Conservation (phyloP, 148 eudicot genomes). For the Heliosperma pusillum region DNA sequence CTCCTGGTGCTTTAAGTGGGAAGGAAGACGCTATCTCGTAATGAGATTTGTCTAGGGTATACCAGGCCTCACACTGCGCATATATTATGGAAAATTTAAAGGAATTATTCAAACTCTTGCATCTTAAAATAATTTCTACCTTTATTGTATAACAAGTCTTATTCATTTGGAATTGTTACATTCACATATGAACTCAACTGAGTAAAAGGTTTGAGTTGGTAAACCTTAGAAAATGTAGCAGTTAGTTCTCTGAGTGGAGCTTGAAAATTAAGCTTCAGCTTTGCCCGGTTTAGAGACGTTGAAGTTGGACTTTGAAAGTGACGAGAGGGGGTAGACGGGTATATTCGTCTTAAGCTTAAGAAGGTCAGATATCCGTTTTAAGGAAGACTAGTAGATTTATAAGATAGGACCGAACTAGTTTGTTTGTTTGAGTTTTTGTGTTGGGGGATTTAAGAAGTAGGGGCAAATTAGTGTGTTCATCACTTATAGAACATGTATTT, state of each 20-base stretch:
- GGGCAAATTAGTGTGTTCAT: too few relatives aligned
- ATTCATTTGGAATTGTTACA: neutral
- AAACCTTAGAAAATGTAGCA: neutral
- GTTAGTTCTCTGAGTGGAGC: neutral
- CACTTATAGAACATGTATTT: too few relatives aligned
- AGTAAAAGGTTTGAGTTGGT: neutral
- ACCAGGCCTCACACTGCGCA: neutral
- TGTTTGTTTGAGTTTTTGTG: too few relatives aligned
- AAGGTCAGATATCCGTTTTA: too few relatives aligned
- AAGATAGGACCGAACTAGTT: too few relatives aligned
- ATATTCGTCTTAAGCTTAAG: too few relatives aligned
- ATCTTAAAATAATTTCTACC: too few relatives aligned
- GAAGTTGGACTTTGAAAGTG: neutral
- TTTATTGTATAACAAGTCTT: neutral
- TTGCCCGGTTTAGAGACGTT: neutral
- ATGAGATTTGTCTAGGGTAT: neutral
- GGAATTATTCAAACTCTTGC: neutral
- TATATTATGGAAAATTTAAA: neutral
- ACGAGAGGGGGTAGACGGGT: too few relatives aligned
- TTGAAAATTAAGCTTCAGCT: neutral
- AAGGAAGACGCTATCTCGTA: neutral
- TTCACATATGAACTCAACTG: neutral
- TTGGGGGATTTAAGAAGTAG: too few relatives aligned
- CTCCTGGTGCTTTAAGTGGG: neutral
- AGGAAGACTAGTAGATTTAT: too few relatives aligned